Evolutionary conservation across 441 rosid species (phyloP), one percentile per base, ranked within the genome.

Genomic region (Euphorbia neoarborescens): DNA sequence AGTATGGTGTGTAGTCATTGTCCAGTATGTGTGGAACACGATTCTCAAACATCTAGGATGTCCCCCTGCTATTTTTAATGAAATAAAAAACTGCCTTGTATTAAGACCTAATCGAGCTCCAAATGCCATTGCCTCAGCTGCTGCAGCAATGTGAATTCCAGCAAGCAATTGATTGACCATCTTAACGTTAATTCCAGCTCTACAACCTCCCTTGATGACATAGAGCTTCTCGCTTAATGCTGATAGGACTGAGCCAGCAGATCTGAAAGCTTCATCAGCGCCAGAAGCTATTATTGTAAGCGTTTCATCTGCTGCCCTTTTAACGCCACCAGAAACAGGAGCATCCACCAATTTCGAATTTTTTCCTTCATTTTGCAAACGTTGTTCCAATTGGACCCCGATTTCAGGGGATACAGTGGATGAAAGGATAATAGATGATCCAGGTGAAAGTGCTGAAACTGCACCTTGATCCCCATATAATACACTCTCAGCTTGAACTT

Each of bases 291-390:
- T 91, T 69, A 94, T 89, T 83, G 99, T 89, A 73, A 94, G 91
- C 71, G 93, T 90, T 82, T 97, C 99, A 78, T 73, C 81, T 62
- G 94, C 73, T 40, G 97, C 99, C 83, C 84, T 87, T 83, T 90
- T 90, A 65, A 91, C 97, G 77, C 99, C 99, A 73, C 99, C 99
- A 71, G 97, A 94, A 81, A 94, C 99, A 76, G 99, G 99, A 79
- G 99, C 94, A 81, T 94, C 97, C 79, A 91, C 96, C 84, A 94
- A 80, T 83, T 87, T 92, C 83, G 91, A 80, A 81, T 84, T 80
- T 75, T 86, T 90, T 71, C 88, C 91, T 71, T 84, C 93, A 83
- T 71, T 77, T 79, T 78, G 86, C 64, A 94, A 78, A 24, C 94
- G 96, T 56, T 69, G 84, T 77, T 88, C 92, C 65, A 94, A 89